These are phyloP conservation scores for Persicaria tinctoria DNA, from an alignment of 148 eudicot genomes.

Conservation along the genomic window DNA sequence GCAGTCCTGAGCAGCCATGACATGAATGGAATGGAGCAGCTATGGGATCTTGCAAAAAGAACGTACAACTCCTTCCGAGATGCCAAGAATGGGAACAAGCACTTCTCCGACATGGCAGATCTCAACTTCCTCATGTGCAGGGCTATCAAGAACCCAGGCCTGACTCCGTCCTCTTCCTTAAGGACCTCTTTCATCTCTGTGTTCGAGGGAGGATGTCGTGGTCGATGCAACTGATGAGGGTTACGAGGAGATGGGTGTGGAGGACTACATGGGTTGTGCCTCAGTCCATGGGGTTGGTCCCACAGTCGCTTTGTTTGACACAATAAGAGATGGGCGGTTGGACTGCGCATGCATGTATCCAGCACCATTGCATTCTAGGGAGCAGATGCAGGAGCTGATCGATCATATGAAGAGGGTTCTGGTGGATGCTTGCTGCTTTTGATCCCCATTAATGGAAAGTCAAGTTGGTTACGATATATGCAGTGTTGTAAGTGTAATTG, in stretches of 20 bases:
- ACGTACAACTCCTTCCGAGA: conserved; percentile 39
- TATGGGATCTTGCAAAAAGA: conserved; percentile 73
- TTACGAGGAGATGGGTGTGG: conserved; percentile 35
- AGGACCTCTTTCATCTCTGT: conserved; percentile 77
- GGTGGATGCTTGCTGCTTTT: neutral
- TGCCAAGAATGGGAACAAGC: conserved; percentile 63
- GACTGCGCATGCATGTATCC: conserved; percentile 86
- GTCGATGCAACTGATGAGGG: conserved; percentile 31
- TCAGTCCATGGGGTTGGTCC: conserved; percentile 85
- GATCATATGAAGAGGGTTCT: conserved; percentile 52
- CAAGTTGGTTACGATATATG: neutral
- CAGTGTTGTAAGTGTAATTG: neutral
- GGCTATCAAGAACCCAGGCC: conserved; percentile 83
- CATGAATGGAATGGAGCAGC: conserved; percentile 54
- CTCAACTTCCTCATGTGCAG: conserved; percentile 83
- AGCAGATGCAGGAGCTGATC: conserved; percentile 69
- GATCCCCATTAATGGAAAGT: neutral
- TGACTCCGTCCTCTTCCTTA: conserved; percentile 72
- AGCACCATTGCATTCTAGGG: conserved; percentile 70
- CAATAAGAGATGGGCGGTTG: conserved; percentile 51
- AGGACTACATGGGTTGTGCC: conserved; percentile 73
- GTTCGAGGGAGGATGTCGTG: conserved; percentile 47
- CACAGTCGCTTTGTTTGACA: conserved; percentile 65
- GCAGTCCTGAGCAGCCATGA: conserved; percentile 73
- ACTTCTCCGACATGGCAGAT: conserved; percentile 83